Percentiles rank a stretch among this genome's conserved stretches.
These are phyloP conservation scores for Ichthyophthirius multifiliis DNA, from an alignment of 169 alveolate genomes.

Conservation along the genomic window DNA sequence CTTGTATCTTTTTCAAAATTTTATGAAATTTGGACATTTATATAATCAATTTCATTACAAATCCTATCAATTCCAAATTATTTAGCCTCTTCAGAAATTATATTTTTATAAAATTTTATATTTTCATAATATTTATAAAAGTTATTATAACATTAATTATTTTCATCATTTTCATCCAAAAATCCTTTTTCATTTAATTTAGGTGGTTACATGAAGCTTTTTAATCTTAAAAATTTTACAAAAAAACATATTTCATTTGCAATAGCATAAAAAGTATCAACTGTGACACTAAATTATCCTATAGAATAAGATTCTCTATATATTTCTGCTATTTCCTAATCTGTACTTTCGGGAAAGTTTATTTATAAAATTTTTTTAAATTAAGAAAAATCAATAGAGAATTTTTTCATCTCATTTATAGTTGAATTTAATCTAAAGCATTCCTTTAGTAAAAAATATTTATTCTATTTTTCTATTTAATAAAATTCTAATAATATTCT, in stretches of 20 bases:
- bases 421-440: background rate
- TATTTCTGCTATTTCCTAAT: background rate
- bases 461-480: background rate
- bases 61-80: background rate
- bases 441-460: background rate
- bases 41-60: background rate
- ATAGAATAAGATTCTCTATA: slow-evolving; percentile 11
- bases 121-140: background rate
- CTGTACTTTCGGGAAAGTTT: background rate
- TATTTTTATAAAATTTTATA: background rate
- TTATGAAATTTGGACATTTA: background rate
- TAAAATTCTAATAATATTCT: background rate
- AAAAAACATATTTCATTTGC: background rate
- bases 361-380: background rate
- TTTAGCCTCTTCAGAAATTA: background rate
- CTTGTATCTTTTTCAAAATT: background rate
- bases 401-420: background rate
- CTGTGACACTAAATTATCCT: slow-evolving; percentile 1
- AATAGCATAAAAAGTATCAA: background rate
- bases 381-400: background rate
- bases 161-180: background rate
- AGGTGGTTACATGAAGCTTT: background rate
- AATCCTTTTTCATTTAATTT: background rate
- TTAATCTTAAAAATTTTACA: background rate
- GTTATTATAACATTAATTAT: background rate